These are phyloP conservation scores for Colletotrichum shisoi DNA, from an alignment of 2,329 filamentous ascomycete species.

Conservation along the genomic window DNA sequence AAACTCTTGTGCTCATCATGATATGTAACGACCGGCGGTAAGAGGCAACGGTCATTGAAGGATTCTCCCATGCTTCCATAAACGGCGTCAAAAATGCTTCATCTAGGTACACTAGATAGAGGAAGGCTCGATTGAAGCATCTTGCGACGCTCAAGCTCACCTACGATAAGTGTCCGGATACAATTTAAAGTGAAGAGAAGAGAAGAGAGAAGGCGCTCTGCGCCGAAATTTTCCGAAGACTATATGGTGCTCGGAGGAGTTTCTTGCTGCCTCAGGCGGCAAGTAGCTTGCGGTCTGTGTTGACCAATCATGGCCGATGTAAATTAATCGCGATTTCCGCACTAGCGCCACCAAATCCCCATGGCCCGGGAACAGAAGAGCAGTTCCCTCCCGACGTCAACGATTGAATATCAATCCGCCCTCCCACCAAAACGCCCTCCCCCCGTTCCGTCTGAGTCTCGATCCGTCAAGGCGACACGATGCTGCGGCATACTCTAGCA, in stretches of 20 bases:
- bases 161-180: slow-evolving; percentile 78
- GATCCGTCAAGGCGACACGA: slow-evolving; percentile 68
- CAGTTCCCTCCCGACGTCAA: slow-evolving; percentile 53
- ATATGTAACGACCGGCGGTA: slow-evolving; percentile 77
- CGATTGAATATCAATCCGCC: slow-evolving; percentile 51
- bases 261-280: slow-evolving; percentile 51
- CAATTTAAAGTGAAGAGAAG: slow-evolving; percentile 64
- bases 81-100: slow-evolving; percentile 69
- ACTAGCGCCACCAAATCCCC: slow-evolving; percentile 51
- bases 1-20: slow-evolving; percentile 14
- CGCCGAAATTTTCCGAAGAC: slow-evolving; percentile 34
- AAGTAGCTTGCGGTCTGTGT: slow-evolving; percentile 25
- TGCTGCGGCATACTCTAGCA: slow-evolving; percentile 73
- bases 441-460: slow-evolving; percentile 51
- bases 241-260: slow-evolving; percentile 21
- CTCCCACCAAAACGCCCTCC: slow-evolving; percentile 42
- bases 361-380: slow-evolving; percentile 47
- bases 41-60: slow-evolving; percentile 71
- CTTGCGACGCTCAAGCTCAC: slow-evolving; percentile 65
- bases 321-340: slow-evolving; percentile 54
- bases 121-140: slow-evolving; percentile 68
- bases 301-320: slow-evolving; percentile 54
- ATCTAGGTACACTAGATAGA: slow-evolving; percentile 72
- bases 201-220: slow-evolving; percentile 46
- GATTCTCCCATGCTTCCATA: slow-evolving; percentile 75